Conservation (phyloP, 2,329 filamentous ascomycete genomes). For the Lachnellula cervina region DNA sequence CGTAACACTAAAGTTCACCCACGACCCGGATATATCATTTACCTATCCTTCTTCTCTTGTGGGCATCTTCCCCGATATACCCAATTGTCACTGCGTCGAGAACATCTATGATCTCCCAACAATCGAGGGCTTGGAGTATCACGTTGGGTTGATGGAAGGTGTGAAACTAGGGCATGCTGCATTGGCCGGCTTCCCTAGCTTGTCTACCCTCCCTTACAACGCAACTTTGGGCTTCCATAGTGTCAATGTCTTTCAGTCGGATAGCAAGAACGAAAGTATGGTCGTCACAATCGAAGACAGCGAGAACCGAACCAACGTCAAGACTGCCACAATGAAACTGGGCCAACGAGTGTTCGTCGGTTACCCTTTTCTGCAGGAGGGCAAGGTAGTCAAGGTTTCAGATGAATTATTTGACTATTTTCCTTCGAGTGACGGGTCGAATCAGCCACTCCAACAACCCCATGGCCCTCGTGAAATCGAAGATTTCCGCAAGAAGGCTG, state of each 20-base stretch:
- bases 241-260: slow-evolving; percentile 90
- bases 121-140: slow-evolving; percentile 82
- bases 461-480: slow-evolving; percentile 73
- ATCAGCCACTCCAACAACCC: slow-evolving; percentile 60
- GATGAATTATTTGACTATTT: slow-evolving; percentile 92
- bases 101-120: slow-evolving; percentile 95
- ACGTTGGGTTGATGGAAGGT: slow-evolving; percentile 77
- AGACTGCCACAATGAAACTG: slow-evolving; percentile 71
- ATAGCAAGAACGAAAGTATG: slow-evolving; percentile 96
- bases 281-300: slow-evolving; percentile 77
- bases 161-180: slow-evolving; percentile 77
- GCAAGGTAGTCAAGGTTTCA: slow-evolving; percentile 80
- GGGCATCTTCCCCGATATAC: slow-evolving; percentile 85
- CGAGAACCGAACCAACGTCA: slow-evolving; percentile 64
- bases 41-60: slow-evolving; percentile 82
- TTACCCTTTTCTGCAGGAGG: slow-evolving; percentile 93
- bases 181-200: slow-evolving; percentile 87
- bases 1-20: slow-evolving; percentile 88
- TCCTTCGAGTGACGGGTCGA: slow-evolving; percentile 57
- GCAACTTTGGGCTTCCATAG: slow-evolving; percentile 81
- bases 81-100: slow-evolving; percentile 83
- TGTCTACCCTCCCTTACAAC: slow-evolving; percentile 80
- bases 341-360: slow-evolving; percentile 85
- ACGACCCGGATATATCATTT: slow-evolving; percentile 71
- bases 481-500: slow-evolving; percentile 78